phyloP scores from a whole-genome alignment of 2,329 filamentous ascomycete species.

The Stagonosporopsis vannaccii region DNA sequence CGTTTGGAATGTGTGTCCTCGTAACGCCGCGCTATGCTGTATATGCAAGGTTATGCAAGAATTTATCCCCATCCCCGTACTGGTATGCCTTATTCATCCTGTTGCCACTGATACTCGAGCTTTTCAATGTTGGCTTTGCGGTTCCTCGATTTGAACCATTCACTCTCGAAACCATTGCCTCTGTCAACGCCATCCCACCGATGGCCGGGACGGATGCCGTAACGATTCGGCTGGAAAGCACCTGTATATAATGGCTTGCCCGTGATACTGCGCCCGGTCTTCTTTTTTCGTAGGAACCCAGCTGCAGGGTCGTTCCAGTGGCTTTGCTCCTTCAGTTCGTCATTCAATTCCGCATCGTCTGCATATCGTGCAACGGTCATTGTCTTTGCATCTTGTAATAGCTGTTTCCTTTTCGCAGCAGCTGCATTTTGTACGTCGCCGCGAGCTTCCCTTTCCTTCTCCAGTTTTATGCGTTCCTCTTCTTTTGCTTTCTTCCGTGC shows the following conservation, averaged over 20 bases:
- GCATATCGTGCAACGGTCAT: conserved; percentile 79
- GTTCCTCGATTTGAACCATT: conserved; percentile 91
- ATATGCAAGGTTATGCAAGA: not conserved
- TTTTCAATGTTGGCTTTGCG: conserved; percentile 76
- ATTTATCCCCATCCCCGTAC: not conserved
- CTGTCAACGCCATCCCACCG: conserved; percentile 97
- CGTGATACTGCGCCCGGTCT: conserved; percentile 54
- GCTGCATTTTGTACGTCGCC: conserved; percentile 84
- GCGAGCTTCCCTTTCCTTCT: conserved; percentile 73
- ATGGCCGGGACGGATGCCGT: conserved; percentile 90
- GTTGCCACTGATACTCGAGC: conserved; percentile 92
- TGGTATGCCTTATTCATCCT: conserved; percentile 72
- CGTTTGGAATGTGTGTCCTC: not conserved
- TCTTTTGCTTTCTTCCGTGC: conserved; percentile 80
- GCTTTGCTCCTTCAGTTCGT: conserved; percentile 75
- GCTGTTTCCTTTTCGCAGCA: conserved; percentile 68
- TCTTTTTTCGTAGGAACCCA: conserved; percentile 71
- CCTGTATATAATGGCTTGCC: conserved; percentile 78
- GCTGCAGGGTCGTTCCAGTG: conserved; percentile 96
- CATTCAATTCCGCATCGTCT: conserved; percentile 89
- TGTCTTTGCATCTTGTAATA: conserved; percentile 79
- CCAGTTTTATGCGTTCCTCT: conserved; percentile 68
- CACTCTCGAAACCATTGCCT: conserved; percentile 89
- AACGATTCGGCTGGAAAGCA: conserved; percentile 85
- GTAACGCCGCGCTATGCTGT: conserved; percentile 21